Evolutionary conservation across 805 yeast genomes (phyloP).

Genomic region (Candida chauliodis): DNA sequence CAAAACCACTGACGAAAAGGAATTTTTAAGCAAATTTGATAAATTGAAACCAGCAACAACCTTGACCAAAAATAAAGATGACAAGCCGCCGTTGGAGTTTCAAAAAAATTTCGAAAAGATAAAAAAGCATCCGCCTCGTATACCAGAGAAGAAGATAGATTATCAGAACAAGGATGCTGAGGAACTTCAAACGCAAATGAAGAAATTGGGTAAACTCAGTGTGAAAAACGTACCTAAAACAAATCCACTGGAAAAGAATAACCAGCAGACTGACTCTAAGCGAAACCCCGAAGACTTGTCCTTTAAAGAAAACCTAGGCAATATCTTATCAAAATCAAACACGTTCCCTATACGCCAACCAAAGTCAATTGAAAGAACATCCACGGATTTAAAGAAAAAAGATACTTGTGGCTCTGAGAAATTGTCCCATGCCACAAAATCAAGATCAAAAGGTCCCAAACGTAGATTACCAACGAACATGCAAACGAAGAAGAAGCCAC

Average conservation of each 20-base stretch:
- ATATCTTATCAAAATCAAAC: slow-evolving; percentile 5
- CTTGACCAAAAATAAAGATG: too few relatives aligned
- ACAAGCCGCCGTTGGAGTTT: slow-evolving; percentile 9
- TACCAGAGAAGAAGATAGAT: slow-evolving; percentile 19
- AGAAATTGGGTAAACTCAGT: slow-evolving; percentile 16
- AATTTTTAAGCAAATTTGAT: too few relatives aligned
- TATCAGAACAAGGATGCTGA: slow-evolving; percentile 22
- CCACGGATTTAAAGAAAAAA: slow-evolving; percentile 4
- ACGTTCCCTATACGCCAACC: slow-evolving; percentile 4
- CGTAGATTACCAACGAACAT: slow-evolving; percentile 40
- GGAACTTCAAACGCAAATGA: slow-evolving; percentile 21
- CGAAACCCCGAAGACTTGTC: slow-evolving; percentile 6
- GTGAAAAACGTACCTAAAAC: neutral
- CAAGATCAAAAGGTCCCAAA: slow-evolving; percentile 50
- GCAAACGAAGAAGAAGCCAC: slow-evolving; percentile 13
- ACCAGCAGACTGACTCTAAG: neutral
- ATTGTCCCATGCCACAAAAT: slow-evolving; percentile 44
- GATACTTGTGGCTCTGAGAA: slow-evolving; percentile 15
- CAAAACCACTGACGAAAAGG: neutral
- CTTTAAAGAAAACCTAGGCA: slow-evolving; percentile 9
- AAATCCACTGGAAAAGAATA: neutral
- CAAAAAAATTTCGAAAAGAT: slow-evolving; percentile 7
- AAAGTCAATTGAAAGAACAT: slow-evolving; percentile 1
- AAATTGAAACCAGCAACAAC: too few relatives aligned
- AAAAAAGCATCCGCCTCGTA: slow-evolving; percentile 11